A percentile compares a stretch with the other conserved stretches of the same genome.
phyloP scores from a whole-genome alignment of 2,329 filamentous ascomycete species.

The Fusarium verrucosum region DNA sequence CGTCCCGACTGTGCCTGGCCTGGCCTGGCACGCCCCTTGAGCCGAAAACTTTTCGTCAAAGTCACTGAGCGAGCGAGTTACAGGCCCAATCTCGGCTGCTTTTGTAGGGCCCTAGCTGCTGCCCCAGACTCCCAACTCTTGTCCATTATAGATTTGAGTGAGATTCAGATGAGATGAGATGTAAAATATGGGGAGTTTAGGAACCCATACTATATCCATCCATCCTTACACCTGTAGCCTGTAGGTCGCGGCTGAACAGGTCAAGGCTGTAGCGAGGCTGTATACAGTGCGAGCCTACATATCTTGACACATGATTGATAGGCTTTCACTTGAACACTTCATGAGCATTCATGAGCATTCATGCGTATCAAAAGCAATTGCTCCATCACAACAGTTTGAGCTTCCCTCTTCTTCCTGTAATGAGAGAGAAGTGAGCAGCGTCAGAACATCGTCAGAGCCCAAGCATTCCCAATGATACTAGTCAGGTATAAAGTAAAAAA shows the following conservation, averaged over 20 bases:
- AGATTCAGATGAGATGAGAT: conserved; percentile 26
- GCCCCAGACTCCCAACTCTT: conserved; percentile 25
- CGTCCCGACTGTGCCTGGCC: conserved; percentile 43
- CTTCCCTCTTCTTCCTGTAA: too few relatives aligned
- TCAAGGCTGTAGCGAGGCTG: conserved; percentile 14
- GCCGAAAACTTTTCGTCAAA: conserved; percentile 44
- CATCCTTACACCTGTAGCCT: background rate
- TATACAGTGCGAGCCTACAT: conserved; percentile 33
- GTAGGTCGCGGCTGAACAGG: conserved; percentile 21
- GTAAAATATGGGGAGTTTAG: conserved; percentile 23
- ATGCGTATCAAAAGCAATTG: background rate
- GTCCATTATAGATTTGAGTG: background rate
- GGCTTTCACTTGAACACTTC: background rate
- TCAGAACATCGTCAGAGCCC: background rate
- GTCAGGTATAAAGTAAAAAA: background rate
- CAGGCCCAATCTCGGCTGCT: conserved; percentile 24
- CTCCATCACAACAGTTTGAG: background rate
- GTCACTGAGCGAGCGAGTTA: conserved; percentile 3
- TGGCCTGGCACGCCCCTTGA: conserved; percentile 25
- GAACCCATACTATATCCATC: background rate
- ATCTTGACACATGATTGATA: conserved; percentile 17
- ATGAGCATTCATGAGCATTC: conserved; percentile 7
- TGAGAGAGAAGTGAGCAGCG: background rate
- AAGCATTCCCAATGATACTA: background rate
- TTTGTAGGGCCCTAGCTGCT: conserved; percentile 22